Evolutionary conservation across 2,329 filamentous ascomycete species (phyloP), one percentile per base, ranked within the genome.

Genomic region (Sarocladium kiliense): DNA sequence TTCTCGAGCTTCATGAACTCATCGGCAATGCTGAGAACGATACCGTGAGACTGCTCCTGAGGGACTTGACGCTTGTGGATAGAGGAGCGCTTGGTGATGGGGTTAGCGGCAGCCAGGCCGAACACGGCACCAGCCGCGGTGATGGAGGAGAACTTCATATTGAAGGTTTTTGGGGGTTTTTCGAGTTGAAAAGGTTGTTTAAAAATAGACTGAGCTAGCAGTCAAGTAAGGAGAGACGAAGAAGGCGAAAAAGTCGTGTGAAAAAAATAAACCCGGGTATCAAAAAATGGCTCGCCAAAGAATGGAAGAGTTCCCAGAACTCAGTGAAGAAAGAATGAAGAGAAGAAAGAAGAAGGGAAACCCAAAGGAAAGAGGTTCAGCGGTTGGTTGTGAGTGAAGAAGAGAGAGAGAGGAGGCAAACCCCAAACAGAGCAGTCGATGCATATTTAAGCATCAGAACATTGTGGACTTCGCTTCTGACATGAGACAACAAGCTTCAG

Each of bases 31-130:
- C 66, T 64, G 49, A 82, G 65, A 63, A 80, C 73, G 59, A 74
- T 71, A 56, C 75, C 66, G 66, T 84, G 80, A 11, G 78, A 77
- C 62, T 82, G 78, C 59, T 83, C 80, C 63, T 82, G 78, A 25
- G 80, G 80, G 56, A 82, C 78, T 64, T 83, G 77, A 18, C 64
- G 63, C 53, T 61, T 63, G 32, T 56, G 27, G 21, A 64, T 53
- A 27, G 56, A 51, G 11, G 18, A 37, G 42, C 56, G 57, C 32
- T 53, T 50, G 11, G 49, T 12, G 26, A 58, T 41, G 26, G 61
- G 61, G n/a, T 55, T 55, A 18, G 62, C 62, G 30, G 56, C 19
- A 39, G 58, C 57, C 50, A 60, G 34, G 53, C 59, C 58, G 19
- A 62, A 25, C 12, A 62, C 53, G 47, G 58, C 55, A 23, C 32